Conservation (phyloP, 306 rosid species). For the Acacia crassicarpa region DNA sequence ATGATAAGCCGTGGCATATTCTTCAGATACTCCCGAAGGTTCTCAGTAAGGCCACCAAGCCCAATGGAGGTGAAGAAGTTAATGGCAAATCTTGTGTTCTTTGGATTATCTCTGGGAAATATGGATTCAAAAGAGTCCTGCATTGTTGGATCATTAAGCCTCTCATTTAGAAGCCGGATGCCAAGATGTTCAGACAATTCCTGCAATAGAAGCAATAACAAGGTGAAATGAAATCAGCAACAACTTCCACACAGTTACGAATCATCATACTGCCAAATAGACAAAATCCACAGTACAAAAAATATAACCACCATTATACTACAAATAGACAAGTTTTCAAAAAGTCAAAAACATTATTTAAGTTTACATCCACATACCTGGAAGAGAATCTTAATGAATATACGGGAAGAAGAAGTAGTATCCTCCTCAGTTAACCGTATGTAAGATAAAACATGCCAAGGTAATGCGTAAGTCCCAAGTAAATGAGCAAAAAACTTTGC, state of each 20-base stretch:
- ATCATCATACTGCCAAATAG: background rate
- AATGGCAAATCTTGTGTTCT: slow-evolving; percentile 85
- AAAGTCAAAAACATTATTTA: background rate
- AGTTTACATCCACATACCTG: slow-evolving; percentile 53
- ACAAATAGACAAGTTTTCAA: background rate
- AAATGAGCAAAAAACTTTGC: slow-evolving; percentile 88
- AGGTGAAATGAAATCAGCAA: slow-evolving; percentile 34
- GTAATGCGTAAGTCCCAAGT: slow-evolving; percentile 83
- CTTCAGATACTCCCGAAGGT: slow-evolving; percentile 81
- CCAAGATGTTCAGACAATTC: slow-evolving; percentile 75
- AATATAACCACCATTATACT: background rate
- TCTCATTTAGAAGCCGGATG: slow-evolving; percentile 58
- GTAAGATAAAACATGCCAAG: slow-evolving; percentile 61
- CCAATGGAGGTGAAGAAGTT: slow-evolving; percentile 96
- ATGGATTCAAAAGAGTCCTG: slow-evolving; percentile 59
- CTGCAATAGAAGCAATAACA: slow-evolving; percentile 48
- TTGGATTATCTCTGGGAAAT: slow-evolving; percentile 80
- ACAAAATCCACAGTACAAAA: background rate
- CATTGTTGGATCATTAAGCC: slow-evolving; percentile 50
- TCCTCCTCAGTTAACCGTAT: slow-evolving; percentile 25
- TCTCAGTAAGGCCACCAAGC: slow-evolving; percentile 93
- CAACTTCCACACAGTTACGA: slow-evolving; percentile 8
- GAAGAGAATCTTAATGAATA: slow-evolving; percentile 19
- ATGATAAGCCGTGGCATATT: slow-evolving; percentile 91
- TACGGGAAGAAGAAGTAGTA: slow-evolving; percentile 40